A percentile compares a stretch with the other conserved stretches of the same genome.
phyloP scores from a whole-genome alignment of 306 rosid species.

The Medicago arabica region DNA sequence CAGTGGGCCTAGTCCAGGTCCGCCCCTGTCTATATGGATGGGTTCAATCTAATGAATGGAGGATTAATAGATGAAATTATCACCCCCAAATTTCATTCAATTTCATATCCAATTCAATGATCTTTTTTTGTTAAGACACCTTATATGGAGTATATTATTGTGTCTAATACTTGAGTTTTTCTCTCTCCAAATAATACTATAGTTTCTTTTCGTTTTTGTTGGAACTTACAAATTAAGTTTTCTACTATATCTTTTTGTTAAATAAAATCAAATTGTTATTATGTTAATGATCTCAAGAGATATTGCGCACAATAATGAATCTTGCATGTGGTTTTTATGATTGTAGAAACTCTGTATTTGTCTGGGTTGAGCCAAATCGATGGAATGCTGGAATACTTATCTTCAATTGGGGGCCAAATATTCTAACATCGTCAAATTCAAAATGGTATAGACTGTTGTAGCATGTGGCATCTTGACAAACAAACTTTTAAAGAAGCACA shows the following conservation, averaged over 20 bases:
- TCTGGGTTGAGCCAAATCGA: conserved; percentile 5
- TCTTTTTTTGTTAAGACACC: not conserved
- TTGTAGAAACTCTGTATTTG: conserved; percentile 5
- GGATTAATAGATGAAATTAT: too few relatives aligned
- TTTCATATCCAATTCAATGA: not conserved
- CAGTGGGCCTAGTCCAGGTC: too few relatives aligned
- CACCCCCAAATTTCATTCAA: too few relatives aligned
- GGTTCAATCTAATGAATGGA: too few relatives aligned
- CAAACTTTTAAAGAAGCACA: conserved; percentile 19
- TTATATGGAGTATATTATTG: not conserved
- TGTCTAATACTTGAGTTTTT: not conserved
- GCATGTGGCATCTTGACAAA: conserved; percentile 36
- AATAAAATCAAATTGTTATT: not conserved
- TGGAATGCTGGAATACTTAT: conserved; percentile 26
- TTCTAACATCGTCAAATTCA: conserved; percentile 11
- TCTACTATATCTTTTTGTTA: not conserved
- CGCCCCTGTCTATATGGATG: too few relatives aligned
- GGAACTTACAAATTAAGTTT: not conserved
- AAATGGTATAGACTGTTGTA: conserved; percentile 1
- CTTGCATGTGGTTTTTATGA: conserved; percentile 12
- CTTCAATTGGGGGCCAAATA: conserved; percentile 25
- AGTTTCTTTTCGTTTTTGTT: not conserved
- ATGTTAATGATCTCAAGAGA: not conserved
- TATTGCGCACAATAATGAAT: conserved; percentile 17
- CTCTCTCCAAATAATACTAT: too few relatives aligned